Conservation (phyloP, 179 eudicot species). For the Vitellaria paradoxa region DNA sequence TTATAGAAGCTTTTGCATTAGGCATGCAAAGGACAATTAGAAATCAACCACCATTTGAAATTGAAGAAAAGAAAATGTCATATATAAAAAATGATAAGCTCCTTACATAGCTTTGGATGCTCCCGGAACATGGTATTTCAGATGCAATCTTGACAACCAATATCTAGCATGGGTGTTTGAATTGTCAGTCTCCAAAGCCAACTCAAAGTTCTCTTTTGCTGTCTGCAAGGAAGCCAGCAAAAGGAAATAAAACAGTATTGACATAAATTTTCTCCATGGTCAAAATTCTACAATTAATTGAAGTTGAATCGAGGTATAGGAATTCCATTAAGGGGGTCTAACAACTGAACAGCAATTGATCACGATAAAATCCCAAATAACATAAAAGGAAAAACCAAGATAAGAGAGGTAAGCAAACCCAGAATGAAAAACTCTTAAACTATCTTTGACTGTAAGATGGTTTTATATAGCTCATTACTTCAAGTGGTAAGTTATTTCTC, state of each 20-base stretch:
- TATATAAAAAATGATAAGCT: background rate
- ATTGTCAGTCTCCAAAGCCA: conserved; percentile 91
- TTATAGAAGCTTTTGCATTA: background rate
- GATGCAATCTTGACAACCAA: conserved; percentile 80
- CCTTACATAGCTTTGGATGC: conserved; percentile 80
- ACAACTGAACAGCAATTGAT: background rate
- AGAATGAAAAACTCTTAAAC: background rate
- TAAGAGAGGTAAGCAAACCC: background rate
- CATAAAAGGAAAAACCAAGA: background rate
- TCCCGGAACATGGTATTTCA: conserved; percentile 86
- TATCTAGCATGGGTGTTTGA: conserved; percentile 33
- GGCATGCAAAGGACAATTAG: conserved; percentile 1
- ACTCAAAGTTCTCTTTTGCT: conserved; percentile 91
- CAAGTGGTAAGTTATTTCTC: background rate
- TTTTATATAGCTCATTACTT: background rate
- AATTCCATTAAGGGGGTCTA: background rate
- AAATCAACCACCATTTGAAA: background rate
- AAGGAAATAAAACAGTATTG: background rate
- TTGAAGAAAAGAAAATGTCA: background rate
- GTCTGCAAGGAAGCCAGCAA: conserved; percentile 36
- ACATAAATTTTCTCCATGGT: background rate
- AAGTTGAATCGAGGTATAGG: background rate
- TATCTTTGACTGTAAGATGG: background rate
- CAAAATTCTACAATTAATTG: background rate
- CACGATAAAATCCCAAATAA: background rate